These are phyloP conservation scores for Bjerkandera adusta DNA, from an alignment of 1,284 basidiomycete species.

Conservation along the genomic window DNA sequence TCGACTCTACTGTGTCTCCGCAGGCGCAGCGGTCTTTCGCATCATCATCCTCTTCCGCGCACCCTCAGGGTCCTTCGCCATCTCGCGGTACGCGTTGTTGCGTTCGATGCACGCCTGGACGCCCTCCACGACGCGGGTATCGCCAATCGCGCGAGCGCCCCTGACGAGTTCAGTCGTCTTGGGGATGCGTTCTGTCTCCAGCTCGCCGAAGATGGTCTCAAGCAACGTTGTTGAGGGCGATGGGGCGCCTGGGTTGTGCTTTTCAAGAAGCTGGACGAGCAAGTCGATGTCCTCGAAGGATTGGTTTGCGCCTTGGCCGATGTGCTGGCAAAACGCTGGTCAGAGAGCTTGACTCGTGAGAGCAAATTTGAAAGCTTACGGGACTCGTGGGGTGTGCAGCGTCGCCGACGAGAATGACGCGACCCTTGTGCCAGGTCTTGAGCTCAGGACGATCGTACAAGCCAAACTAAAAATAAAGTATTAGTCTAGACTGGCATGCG, in stretches of 20 bases:
- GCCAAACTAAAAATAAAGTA: constrained; percentile 34
- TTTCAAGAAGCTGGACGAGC: constrained; percentile 34
- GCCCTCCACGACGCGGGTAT: constrained; percentile 34
- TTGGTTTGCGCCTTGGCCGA: constrained; percentile 49
- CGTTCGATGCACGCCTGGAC: constrained; percentile 32
- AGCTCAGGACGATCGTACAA: constrained; percentile 46
- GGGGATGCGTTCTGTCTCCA: constrained; percentile 30
- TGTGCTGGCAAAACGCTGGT: constrained; percentile 31
- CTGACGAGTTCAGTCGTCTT: constrained; percentile 33
- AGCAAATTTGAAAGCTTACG: constrained; percentile 22
- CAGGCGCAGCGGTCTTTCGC: constrained; percentile 32
- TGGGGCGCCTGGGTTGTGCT: constrained; percentile 29
- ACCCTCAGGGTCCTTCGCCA: constrained; percentile 20
- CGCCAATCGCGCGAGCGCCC: constrained; percentile 36
- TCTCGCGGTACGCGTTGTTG: constrained; percentile 27
- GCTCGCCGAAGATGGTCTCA: constrained; percentile 29
- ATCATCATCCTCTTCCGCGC: constrained; percentile 14
- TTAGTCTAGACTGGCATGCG: neutral
- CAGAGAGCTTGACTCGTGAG: neutral
- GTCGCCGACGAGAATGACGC: constrained; percentile 32
- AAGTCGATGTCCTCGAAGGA: constrained; percentile 44
- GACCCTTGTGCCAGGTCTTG: constrained; percentile 38
- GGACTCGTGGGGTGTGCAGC: constrained; percentile 35
- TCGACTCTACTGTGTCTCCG: too few relatives aligned
- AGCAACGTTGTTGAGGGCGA: constrained; percentile 31